A percentile compares a stretch with the other conserved stretches of the same genome.
These are phyloP conservation scores for Fusarium aywerte DNA, from an alignment of 2,329 filamentous ascomycete species.

Conservation along the genomic window DNA sequence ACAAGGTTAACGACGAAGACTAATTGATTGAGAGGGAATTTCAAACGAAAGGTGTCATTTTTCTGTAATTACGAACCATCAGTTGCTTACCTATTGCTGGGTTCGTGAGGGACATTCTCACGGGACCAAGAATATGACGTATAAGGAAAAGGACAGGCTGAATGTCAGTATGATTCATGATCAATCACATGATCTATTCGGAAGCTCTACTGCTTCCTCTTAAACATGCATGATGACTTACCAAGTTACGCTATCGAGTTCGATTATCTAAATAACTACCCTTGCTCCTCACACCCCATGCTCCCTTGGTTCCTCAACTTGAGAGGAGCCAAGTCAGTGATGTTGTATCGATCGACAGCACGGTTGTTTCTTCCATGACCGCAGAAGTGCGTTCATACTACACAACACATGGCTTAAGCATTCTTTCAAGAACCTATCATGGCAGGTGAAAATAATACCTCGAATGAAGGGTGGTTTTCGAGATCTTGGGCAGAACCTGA, in stretches of 20 bases:
- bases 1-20: conserved; percentile 65
- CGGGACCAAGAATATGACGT: background rate
- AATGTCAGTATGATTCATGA: conserved; percentile 37
- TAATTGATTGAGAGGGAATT: conserved; percentile 41
- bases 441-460: background rate
- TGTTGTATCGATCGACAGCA: background rate
- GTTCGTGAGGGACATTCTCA: background rate
- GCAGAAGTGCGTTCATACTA: background rate
- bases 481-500: background rate
- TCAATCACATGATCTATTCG: conserved; percentile 33
- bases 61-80: conserved; percentile 1
- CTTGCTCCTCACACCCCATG: background rate
- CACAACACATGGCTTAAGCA: conserved; percentile 1
- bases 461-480: background rate
- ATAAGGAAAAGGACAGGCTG: conserved; percentile 17
- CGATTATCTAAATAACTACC: background rate
- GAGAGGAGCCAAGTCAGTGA: background rate
- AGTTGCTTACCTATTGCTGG: background rate
- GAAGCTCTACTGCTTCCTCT: conserved; percentile 16
- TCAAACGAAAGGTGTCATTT: background rate
- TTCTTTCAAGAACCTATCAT: background rate
- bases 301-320: background rate
- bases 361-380: background rate
- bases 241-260: conserved; percentile 24
- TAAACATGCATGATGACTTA: conserved; percentile 22